Percentiles rank a stretch among this genome's conserved stretches.
Conservation (phyloP, 257 asterid species). For the Solanum acaule region DNA sequence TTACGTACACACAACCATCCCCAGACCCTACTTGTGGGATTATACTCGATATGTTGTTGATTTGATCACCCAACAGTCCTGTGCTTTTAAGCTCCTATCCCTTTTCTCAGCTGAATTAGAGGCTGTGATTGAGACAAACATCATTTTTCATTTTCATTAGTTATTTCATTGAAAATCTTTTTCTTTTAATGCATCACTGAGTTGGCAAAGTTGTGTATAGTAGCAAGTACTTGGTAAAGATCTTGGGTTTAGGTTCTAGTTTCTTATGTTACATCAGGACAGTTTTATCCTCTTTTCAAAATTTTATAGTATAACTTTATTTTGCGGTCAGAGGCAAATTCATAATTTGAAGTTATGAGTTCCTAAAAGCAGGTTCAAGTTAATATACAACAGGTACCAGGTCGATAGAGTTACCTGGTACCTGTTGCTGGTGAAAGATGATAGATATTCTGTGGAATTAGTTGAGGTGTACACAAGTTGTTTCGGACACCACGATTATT, state of each 20-base stretch:
- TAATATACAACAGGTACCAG: not conserved
- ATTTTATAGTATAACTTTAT: not conserved
- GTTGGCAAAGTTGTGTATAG: not conserved
- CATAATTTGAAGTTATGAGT: not conserved
- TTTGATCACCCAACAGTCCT: not conserved
- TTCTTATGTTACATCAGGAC: not conserved
- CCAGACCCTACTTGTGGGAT: not conserved
- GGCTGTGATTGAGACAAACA: not conserved
- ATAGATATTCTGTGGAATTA: no score
- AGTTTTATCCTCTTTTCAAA: not conserved
- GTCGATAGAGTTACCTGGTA: not conserved
- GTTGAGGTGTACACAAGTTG: not conserved
- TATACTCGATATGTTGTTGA: not conserved
- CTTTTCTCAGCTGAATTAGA: not conserved
- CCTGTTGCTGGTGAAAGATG: not conserved
- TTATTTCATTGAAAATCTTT: not conserved
- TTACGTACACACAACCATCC: not conserved
- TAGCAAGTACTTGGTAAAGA: not conserved
- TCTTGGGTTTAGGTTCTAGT: not conserved
- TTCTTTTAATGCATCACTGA: not conserved
- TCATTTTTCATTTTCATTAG: not conserved
- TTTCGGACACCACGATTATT: fast-evolving
- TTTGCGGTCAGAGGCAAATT: not conserved
- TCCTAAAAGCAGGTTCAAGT: no score
- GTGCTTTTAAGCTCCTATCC: not conserved